These are phyloP conservation scores for Sonneratia alba DNA, from an alignment of 345 rosid species.

Conservation along the genomic window DNA sequence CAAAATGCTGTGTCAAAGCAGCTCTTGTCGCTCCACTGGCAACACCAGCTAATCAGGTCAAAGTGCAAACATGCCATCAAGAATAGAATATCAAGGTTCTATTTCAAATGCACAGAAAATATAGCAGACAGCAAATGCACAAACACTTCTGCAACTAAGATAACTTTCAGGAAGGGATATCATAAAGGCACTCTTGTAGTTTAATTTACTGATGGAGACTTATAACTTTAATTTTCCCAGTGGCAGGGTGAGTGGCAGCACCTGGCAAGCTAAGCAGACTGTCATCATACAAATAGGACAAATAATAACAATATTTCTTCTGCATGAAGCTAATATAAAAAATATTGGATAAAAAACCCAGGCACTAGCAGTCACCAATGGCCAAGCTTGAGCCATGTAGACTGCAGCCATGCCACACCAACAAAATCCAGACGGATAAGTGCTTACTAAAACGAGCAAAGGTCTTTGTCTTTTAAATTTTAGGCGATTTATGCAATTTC, in stretches of 20 bases:
- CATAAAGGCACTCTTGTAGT: background rate
- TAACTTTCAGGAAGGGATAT: background rate
- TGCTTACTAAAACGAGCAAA: no score
- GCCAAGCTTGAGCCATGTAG: no score
- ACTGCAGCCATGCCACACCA: no score
- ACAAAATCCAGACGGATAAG: no score
- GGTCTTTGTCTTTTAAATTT: no score
- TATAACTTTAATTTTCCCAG: background rate
- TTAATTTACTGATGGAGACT: background rate
- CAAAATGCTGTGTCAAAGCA: conserved; percentile 93
- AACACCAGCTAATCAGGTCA: conserved; percentile 62
- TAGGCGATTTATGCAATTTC: background rate
- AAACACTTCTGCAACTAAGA: background rate
- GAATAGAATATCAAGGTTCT: background rate
- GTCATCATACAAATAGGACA: no score
- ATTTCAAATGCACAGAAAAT: background rate
- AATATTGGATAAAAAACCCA: no score
- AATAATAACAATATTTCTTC: no score
- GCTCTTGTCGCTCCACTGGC: conserved; percentile 99
- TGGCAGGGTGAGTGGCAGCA: background rate
- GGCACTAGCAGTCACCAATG: no score
- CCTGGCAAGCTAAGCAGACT: background rate
- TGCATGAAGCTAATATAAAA: no score
- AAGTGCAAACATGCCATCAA: background rate
- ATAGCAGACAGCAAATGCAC: background rate